Base-by-base conservation (phyloP, 495 filamentous ascomycete species). In the Neohortaea acidophila region DNA sequence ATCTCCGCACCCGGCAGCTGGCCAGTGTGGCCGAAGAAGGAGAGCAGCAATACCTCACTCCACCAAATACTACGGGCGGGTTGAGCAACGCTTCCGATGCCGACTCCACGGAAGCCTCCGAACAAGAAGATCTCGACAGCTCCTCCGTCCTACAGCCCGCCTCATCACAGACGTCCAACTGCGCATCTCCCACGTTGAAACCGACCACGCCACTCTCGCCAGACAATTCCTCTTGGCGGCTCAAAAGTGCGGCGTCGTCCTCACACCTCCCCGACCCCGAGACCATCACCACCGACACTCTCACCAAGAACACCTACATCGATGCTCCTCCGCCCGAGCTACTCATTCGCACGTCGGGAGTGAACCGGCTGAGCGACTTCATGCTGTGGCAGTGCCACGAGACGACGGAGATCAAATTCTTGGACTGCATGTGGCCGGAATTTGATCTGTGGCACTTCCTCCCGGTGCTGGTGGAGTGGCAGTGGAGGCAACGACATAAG, bases 341-440 rank as follows among this genome's bases (percentile, higher is more conserved):
- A 0, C 70, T 96, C 19, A 66, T 97, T 14, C 70, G 89, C 19
- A 97, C 89, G 0, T 91, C 82, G 35, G 89, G 84, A 20, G 89
- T 97, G 9, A 79, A 85, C 51, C 69, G 89, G 15, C 59, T 97
- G 41, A 92, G 83, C 50, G 89, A 97, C 52, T 97, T 96, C 52
- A 85, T 97, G 85, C 74, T 97, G 36, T 97, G 89, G 89, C 89
- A 97, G 59, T 86, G 81, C 50, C 85, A 96, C 49, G 68, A 91
- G 51, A 66, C 87, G 29, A 96, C 89, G 0, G 78, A 93, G 38
- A 78, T 96, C 38, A 81, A 83, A 26, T 97, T 96, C 59, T 56
- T 94, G 27, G 72, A 94, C 40, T 87, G 83, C 39, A 61, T 96
- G 29, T 97, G 89, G 89, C 89, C 89, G 3, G 84, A 96, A 48